Evolutionary conservation across 768 basidiomycete genomes (phyloP).

Genomic region (Boletus edulis): DNA sequence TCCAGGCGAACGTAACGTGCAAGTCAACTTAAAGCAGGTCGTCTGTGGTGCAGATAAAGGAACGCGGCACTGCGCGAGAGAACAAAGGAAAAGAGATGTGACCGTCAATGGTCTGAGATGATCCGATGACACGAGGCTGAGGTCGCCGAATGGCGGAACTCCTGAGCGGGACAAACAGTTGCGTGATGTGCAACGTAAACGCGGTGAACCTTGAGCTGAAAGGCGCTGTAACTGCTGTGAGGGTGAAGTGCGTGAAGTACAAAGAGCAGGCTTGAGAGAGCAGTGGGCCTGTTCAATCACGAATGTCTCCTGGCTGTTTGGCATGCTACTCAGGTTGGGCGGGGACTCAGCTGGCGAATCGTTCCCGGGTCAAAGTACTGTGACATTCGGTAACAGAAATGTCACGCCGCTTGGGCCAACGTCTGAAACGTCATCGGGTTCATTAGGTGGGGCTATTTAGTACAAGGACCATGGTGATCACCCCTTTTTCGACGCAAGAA

Average conservation of each 20-base stretch:
- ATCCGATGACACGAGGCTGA: conserved; percentile 13
- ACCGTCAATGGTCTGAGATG: background rate
- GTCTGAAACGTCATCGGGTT: too few relatives aligned
- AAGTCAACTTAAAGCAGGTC: background rate
- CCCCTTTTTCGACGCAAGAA: too few relatives aligned
- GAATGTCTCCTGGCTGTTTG: conserved; percentile 5
- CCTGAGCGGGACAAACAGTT: background rate
- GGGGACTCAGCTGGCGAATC: conserved; percentile 10
- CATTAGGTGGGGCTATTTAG: too few relatives aligned
- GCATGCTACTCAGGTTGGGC: conserved; percentile 1
- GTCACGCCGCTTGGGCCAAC: too few relatives aligned
- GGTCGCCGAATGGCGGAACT: background rate
- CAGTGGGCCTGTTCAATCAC: background rate
- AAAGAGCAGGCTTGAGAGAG: background rate
- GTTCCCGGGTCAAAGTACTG: background rate
- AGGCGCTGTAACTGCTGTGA: background rate
- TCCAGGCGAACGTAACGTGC: background rate
- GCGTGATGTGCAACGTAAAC: conserved; percentile 11
- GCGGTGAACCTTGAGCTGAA: background rate
- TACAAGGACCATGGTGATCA: too few relatives aligned
- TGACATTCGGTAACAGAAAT: too few relatives aligned
- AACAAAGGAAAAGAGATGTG: conserved; percentile 3
- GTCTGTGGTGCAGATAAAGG: conserved; percentile 7
- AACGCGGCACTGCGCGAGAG: background rate
- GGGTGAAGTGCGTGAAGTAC: conserved; percentile 2